A percentile compares a stretch with the other conserved stretches of the same genome.
Evolutionary conservation across 495 filamentous ascomycete genomes (phyloP).

Genomic region (Poronia punctata): DNA sequence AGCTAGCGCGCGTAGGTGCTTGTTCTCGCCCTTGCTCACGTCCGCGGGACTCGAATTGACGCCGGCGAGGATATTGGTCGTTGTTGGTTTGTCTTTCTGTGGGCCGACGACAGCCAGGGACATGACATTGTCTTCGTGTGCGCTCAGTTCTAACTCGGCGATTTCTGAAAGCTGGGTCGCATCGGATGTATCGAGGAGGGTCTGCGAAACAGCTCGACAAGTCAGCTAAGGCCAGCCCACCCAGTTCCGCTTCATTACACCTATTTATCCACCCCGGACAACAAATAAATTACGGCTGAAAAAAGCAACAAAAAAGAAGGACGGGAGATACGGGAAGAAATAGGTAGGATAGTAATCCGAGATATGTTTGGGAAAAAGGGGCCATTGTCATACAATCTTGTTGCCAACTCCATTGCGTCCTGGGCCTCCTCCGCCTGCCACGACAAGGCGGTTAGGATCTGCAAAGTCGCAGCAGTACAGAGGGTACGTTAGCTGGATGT

Average conservation of each 20-base stretch:
- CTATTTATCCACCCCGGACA: no score
- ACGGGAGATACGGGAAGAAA: not conserved
- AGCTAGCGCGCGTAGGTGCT: slow-evolving; percentile 78
- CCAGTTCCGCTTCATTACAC: no score
- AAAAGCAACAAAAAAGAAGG: not conserved
- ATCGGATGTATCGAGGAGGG: slow-evolving; percentile 61
- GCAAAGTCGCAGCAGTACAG: slow-evolving; percentile 85
- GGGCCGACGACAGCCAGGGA: slow-evolving; percentile 64
- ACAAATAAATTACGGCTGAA: no score
- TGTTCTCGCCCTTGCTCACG: slow-evolving; percentile 69
- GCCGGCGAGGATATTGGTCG: slow-evolving; percentile 65
- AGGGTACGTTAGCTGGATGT: slow-evolving; percentile 74
- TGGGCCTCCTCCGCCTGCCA: slow-evolving; percentile 88
- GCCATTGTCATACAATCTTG: slow-evolving; percentile 60
- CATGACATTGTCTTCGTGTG: slow-evolving; percentile 87
- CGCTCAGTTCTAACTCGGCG: slow-evolving; percentile 73
- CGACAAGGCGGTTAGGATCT: slow-evolving; percentile 64
- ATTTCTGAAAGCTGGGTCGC: slow-evolving; percentile 51
- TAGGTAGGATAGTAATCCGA: no score
- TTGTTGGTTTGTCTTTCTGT: slow-evolving; percentile 45
- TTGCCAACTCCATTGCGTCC: slow-evolving; percentile 81
- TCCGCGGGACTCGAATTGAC: slow-evolving; percentile 76
- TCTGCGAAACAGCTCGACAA: slow-evolving; percentile 35
- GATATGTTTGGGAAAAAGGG: not conserved
- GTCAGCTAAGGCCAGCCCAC: slow-evolving; percentile 17